A percentile compares a stretch with the other conserved stretches of the same genome.
Evolutionary conservation across 2,329 filamentous ascomycete genomes (phyloP).

Genomic region (Verticillium longisporum): DNA sequence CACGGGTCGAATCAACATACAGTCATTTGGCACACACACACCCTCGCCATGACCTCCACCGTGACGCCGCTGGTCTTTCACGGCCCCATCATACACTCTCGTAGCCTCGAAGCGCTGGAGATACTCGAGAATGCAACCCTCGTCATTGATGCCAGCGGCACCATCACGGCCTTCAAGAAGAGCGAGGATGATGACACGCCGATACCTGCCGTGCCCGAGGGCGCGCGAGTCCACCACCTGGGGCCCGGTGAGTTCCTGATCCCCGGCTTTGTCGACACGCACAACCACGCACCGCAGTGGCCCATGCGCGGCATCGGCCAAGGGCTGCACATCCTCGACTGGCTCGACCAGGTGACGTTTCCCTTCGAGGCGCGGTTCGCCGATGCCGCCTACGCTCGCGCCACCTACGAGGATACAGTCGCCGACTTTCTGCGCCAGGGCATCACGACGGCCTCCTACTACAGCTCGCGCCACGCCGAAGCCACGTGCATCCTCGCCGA

Average conservation of each 20-base stretch:
- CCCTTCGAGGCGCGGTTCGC: slow-evolving; percentile 55
- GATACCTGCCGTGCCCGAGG: not conserved
- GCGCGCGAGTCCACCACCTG: slow-evolving; percentile 21
- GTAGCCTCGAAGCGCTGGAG: slow-evolving; percentile 20
- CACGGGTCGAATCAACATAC: too few relatives aligned
- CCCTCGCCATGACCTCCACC: not conserved
- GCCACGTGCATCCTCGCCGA: slow-evolving; percentile 53
- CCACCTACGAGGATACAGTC: slow-evolving; percentile 45
- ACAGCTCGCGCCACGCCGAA: slow-evolving; percentile 47
- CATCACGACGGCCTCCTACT: slow-evolving; percentile 56
- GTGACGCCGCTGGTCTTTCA: slow-evolving; percentile 22
- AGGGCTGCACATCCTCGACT: slow-evolving; percentile 50
- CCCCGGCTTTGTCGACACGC: slow-evolving; percentile 58
- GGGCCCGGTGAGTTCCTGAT: slow-evolving; percentile 43
- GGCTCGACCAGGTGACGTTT: slow-evolving; percentile 59
- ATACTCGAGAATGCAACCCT: slow-evolving; percentile 31
- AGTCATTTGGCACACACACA: too few relatives aligned
- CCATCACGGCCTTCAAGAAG: slow-evolving; percentile 17
- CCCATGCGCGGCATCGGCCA: slow-evolving; percentile 40
- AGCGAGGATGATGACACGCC: slow-evolving; percentile 7
- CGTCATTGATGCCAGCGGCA: slow-evolving; percentile 16
- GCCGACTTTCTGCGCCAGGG: slow-evolving; percentile 54
- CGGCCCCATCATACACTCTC: slow-evolving; percentile 35
- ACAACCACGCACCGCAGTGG: slow-evolving; percentile 60
- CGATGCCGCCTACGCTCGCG: slow-evolving; percentile 43